Percentiles rank a stretch among this genome's conserved stretches.
phyloP scores from a whole-genome alignment of 345 rosid genomes.

The Cardamine resedifolia region DNA sequence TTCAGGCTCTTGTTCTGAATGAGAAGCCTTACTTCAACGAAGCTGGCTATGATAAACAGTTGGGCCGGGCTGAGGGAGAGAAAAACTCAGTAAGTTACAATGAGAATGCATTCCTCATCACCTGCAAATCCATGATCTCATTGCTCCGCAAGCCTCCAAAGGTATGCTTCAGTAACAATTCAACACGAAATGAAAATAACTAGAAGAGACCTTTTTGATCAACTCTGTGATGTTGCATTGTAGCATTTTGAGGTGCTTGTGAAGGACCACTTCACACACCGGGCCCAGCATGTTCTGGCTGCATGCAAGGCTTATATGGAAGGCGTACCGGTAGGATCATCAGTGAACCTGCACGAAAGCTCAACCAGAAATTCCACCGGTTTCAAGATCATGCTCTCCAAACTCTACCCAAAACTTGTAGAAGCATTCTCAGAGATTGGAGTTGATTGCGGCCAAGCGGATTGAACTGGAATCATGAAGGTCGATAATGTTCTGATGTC shows the following conservation, averaged over 20 bases:
- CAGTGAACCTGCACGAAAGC: constrained; percentile 39
- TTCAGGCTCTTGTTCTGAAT: constrained; percentile 97
- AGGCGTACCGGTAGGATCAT: constrained; percentile 62
- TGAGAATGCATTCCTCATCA: constrained; percentile 77
- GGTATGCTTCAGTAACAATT: constrained; percentile 46
- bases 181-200: constrained; percentile 5
- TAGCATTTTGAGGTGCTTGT: constrained; percentile 86
- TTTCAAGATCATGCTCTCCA: constrained; percentile 93
- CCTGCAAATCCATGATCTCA: constrained; percentile 86
- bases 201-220: constrained; percentile 1
- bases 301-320: constrained; percentile 80
- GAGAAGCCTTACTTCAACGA: constrained; percentile 96
- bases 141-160: constrained; percentile 67
- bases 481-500: background rate
- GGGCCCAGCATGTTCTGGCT: constrained; percentile 45
- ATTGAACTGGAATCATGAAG: constrained; percentile 29
- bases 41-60: constrained; percentile 86
- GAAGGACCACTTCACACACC: constrained; percentile 62
- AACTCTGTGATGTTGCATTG: constrained; percentile 32
- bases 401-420: constrained; percentile 73
- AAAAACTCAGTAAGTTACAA: constrained; percentile 84
- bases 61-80: constrained; percentile 90
- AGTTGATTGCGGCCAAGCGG: constrained; percentile 58
- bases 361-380: constrained; percentile 63
- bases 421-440: constrained; percentile 72